A percentile compares a stretch with the other conserved stretches of the same genome.
phyloP scores from a whole-genome alignment of 176 grass and related monocot genomes.

The Coix lacrymajobi region DNA sequence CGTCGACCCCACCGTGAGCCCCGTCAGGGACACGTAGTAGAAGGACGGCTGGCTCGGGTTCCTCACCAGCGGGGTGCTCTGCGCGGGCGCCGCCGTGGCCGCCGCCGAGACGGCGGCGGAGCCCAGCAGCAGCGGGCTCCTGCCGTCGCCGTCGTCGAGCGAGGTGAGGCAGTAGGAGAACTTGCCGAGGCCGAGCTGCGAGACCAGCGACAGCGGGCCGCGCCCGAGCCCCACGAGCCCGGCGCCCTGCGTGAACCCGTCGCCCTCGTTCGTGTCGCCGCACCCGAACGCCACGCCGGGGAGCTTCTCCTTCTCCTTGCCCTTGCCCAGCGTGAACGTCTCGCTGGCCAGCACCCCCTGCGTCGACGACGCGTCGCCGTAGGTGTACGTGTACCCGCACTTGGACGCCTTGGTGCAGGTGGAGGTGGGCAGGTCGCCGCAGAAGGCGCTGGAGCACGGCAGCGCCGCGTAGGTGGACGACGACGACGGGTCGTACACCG shows the following conservation, averaged over 20 bases:
- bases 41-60: constrained; percentile 59
- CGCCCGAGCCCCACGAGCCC: constrained; percentile 71
- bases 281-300: constrained; percentile 54
- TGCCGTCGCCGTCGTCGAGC: constrained; percentile 38
- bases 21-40: constrained; percentile 59
- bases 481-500: constrained; percentile 54
- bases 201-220: constrained; percentile 47
- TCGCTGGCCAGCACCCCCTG: constrained; percentile 61
- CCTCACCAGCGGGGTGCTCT: constrained; percentile 60
- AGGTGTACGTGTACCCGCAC: constrained; percentile 55
- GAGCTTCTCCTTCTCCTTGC: neutral
- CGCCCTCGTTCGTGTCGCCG: constrained; percentile 55
- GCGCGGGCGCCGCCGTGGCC: constrained; percentile 14
- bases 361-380: constrained; percentile 65
- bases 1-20: constrained; percentile 45
- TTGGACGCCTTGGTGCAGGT: constrained; percentile 30
- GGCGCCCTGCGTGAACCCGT: constrained; percentile 44
- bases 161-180: constrained; percentile 97
- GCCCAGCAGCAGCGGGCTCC: constrained; percentile 56
- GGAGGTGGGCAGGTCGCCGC: constrained; percentile 44
- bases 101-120: constrained; percentile 20
- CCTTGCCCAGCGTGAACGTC: constrained; percentile 57
- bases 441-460: constrained; percentile 42
- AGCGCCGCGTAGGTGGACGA: constrained; percentile 62
- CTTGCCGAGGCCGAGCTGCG: constrained; percentile 51